Evolutionary conservation across 2,329 filamentous ascomycete genomes (phyloP), one percentile per base, ranked within the genome.

Genomic region (Colletotrichum tropicale): DNA sequence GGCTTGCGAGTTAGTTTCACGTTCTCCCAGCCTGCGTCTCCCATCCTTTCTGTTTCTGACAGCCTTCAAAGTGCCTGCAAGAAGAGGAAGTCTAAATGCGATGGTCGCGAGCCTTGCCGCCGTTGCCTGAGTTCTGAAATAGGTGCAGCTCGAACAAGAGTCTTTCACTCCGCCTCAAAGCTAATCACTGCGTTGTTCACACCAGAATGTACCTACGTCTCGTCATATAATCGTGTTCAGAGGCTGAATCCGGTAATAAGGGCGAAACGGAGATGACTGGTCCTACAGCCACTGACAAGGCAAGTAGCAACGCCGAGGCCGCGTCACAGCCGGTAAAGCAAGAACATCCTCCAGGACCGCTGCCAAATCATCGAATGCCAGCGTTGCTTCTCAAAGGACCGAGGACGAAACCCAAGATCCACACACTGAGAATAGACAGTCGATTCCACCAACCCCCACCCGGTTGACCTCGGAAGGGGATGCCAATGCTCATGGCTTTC

Each of bases 211-310:
- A 10, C 38, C 12, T 43, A 43, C 1, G 38, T 43, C 18, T 43
- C 38, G 18, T 43, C 38, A 2, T 43, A 43, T 6, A 43, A 43
- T 43, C 38, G 38, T n/a, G 38, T 43, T 6, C 38, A 43, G 38
- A 43, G 38, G 16, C 1, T 43, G 9, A n/a, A 43, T n/a, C 38
- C 38, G 38, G 38, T 43, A 43, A n/a, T 10, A 6, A 0, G 38
- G 3, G 9, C 38, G 0, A 43, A 12, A 6, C 38, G 9, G 38
- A 43, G 9, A 43, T 0, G 9, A 43, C 38, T 3, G 18, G 0
- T 0, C 9, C 18, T n/a, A n/a, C 38, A 43, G 0, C n/a, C 38
- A 9, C 38, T 43, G 9, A 43, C 5, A 12, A 43, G 38, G 9
- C 3, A 43, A n/a, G n/a, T 43, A 43, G 38, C 38, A 43, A 43